Percentiles rank a stretch among this genome's conserved stretches.
phyloP scores from a whole-genome alignment of 257 asterid genomes.

The Nicotiana tomentosiformis region DNA sequence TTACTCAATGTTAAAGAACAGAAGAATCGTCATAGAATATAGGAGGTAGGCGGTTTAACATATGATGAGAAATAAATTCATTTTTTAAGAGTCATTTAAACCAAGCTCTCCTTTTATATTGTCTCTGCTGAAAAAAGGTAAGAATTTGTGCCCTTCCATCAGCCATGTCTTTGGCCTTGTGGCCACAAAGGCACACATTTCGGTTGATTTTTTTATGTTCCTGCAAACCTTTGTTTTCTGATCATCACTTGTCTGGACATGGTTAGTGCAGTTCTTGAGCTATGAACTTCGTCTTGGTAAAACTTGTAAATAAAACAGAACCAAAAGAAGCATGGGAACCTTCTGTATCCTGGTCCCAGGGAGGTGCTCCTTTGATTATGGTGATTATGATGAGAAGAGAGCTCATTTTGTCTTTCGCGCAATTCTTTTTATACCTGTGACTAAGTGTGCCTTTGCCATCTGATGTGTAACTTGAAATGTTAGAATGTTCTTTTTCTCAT shows the following conservation, averaged over 20 bases:
- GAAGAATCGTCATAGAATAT: neutral
- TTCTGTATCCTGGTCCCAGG: neutral
- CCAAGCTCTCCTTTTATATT: neutral
- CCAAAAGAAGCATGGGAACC: neutral
- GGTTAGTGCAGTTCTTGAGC: neutral
- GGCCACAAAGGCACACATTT: neutral
- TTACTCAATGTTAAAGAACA: neutral
- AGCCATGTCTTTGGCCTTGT: neutral
- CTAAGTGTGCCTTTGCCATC: neutral
- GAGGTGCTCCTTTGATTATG: neutral
- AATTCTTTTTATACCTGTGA: neutral
- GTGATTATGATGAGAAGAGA: neutral
- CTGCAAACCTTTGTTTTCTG: neutral
- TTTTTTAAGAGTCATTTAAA: neutral
- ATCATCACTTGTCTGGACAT: neutral
- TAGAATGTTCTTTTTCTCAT: neutral
- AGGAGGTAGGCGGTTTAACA: neutral
- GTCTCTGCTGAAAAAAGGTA: neutral
- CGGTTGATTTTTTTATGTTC: neutral
- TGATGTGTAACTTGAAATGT: neutral
- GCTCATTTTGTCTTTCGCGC: neutral
- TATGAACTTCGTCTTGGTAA: neutral
- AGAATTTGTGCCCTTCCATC: neutral
- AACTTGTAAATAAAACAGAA: neutral
- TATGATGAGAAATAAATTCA: neutral